Evolutionary conservation across 768 basidiomycete species (phyloP).

Genomic region (Boletus rubroflammeus): DNA sequence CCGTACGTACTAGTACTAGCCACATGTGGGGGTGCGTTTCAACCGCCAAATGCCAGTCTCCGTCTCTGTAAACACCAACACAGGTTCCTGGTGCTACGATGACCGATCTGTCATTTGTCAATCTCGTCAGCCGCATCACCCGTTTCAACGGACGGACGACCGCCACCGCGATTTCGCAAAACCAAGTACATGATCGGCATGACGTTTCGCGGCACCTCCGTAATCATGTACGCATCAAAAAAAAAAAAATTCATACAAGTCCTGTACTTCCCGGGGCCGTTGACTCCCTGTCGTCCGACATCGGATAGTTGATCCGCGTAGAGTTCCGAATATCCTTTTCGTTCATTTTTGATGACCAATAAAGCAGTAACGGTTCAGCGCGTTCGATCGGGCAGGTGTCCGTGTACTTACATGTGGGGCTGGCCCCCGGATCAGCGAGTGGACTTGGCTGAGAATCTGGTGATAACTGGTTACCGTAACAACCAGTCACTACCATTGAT

Average conservation of each 20-base stretch:
- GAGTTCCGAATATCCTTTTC: background rate
- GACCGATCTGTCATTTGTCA: background rate
- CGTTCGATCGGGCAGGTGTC: background rate
- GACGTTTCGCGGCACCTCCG: background rate
- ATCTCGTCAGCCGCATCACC: background rate
- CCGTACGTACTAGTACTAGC: too few relatives aligned
- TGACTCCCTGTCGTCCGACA: background rate
- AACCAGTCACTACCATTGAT: too few relatives aligned
- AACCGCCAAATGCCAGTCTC: background rate
- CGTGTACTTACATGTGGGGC: too few relatives aligned
- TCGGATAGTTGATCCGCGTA: background rate
- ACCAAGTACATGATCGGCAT: background rate
- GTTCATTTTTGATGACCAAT: too few relatives aligned
- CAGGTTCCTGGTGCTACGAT: background rate
- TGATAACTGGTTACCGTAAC: too few relatives aligned
- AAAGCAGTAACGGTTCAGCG: background rate
- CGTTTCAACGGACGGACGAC: background rate
- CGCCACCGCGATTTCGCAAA: background rate
- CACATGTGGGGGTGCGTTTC: background rate
- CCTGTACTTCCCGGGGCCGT: background rate
- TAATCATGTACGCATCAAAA: too few relatives aligned
- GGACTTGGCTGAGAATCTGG: too few relatives aligned
- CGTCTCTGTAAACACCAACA: background rate
- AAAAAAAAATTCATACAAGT: background rate
- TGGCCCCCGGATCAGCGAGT: too few relatives aligned